Conservation (phyloP, 176 grass and related monocot genomes). For the maize (Zea mays) region Zm-B73-REFERENCE-NAM-5.0 NC_050099.1:84760001-84760500, state of each 20-base stretch:
- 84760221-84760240: slow-evolving; percentile 46
- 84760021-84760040: slow-evolving; percentile 34
- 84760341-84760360: slow-evolving; percentile 44
- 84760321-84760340: slow-evolving; percentile 53
- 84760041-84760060: slow-evolving; percentile 38
- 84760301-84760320: slow-evolving; percentile 45
- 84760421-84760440: slow-evolving; percentile 48
- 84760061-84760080: slow-evolving; percentile 33
- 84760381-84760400: slow-evolving; percentile 47
- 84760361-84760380: slow-evolving; percentile 55
- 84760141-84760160: slow-evolving; percentile 24
- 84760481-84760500: slow-evolving; percentile 56
- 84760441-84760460: slow-evolving; percentile 52
- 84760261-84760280: slow-evolving; percentile 55
- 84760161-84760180: slow-evolving; percentile 34
- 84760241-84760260: slow-evolving; percentile 47
- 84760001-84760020: slow-evolving; percentile 52
- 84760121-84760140: slow-evolving; percentile 18
- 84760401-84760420: slow-evolving; percentile 50
- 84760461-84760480: slow-evolving; percentile 48
- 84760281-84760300: slow-evolving; percentile 50
- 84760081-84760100: slow-evolving; percentile 28
- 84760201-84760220: slow-evolving; percentile 38
- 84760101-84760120: slow-evolving; percentile 41
- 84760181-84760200: slow-evolving; percentile 51